A percentile compares a stretch with the other conserved stretches of the same genome.
Conservation (phyloP, 768 basidiomycete species). For the Podaxis carcinomalis region DNA sequence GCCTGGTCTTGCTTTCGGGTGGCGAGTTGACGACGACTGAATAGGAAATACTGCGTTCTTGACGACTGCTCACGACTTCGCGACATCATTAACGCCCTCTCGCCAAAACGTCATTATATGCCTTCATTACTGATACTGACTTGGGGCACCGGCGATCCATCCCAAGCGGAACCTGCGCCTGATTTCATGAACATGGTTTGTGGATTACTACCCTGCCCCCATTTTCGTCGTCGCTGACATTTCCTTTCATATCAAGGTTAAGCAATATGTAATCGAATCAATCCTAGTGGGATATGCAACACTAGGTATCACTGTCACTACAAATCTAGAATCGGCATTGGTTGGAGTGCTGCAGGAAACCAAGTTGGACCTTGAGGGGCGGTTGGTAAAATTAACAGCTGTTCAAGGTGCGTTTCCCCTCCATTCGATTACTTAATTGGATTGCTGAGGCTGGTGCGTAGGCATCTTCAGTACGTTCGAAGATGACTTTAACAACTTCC, state of each 20-base stretch:
- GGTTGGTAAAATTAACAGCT: slow-evolving; percentile 42
- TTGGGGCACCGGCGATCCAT: slow-evolving; percentile 45
- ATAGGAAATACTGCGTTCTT: slow-evolving; percentile 64
- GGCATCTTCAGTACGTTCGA: slow-evolving; percentile 41
- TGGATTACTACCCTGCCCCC: slow-evolving; percentile 11
- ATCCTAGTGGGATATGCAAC: slow-evolving; percentile 35
- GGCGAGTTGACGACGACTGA: slow-evolving; percentile 1
- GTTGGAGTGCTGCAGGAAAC: slow-evolving; percentile 33
- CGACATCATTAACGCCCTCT: slow-evolving; percentile 54
- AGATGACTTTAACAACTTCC: slow-evolving; percentile 31
- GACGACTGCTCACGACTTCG: slow-evolving; percentile 72
- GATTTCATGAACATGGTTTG: slow-evolving; percentile 63
- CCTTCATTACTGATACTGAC: slow-evolving; percentile 59
- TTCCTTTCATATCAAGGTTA: slow-evolving; percentile 31
- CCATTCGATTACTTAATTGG: neutral
- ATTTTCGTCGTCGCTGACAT: neutral
- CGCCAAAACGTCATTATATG: slow-evolving; percentile 50
- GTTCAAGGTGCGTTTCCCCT: slow-evolving; percentile 36
- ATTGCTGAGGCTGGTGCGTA: slow-evolving; percentile 14
- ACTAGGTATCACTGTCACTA: slow-evolving; percentile 45
- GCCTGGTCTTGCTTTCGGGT: neutral
- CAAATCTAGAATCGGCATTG: slow-evolving; percentile 58
- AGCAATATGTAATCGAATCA: slow-evolving; percentile 41
- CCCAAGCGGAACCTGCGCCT: slow-evolving; percentile 23
- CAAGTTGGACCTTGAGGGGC: slow-evolving; percentile 54